These are phyloP conservation scores for Rosa multiflora DNA, from an alignment of 306 rosid genomes.

Conservation along the genomic window DNA sequence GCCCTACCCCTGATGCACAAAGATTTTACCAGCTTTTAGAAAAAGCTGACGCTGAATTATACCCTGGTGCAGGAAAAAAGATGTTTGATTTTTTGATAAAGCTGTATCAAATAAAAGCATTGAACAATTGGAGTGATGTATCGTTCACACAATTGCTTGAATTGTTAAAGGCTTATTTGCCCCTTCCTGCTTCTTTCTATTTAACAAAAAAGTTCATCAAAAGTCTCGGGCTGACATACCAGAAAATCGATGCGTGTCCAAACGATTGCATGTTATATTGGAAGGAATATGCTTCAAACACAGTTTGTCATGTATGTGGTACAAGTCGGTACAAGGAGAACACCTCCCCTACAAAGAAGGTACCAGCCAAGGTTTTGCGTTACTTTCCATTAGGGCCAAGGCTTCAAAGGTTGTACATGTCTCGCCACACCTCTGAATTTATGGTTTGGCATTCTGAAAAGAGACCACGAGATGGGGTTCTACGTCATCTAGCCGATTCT, in stretches of 20 bases:
- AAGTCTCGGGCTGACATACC: background rate
- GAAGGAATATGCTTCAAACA: background rate
- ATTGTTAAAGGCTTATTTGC: background rate
- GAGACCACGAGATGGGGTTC: background rate
- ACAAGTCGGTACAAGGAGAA: background rate
- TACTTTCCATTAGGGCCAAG: background rate
- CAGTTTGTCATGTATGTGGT: background rate
- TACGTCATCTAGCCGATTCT: background rate
- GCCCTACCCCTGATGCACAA: background rate
- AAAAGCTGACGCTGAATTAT: background rate
- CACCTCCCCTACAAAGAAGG: background rate
- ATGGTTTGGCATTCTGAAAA: background rate
- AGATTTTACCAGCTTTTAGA: background rate
- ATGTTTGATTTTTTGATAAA: background rate
- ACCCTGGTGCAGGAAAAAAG: background rate
- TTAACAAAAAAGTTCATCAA: background rate
- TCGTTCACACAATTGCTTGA: background rate
- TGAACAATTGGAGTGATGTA: background rate
- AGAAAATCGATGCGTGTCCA: background rate
- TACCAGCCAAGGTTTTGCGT: background rate
- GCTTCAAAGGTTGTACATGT: background rate
- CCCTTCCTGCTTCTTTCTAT: background rate
- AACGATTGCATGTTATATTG: background rate
- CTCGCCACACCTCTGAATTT: background rate
- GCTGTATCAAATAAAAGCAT: background rate